A percentile compares a stretch with the other conserved stretches of the same genome.
phyloP scores from a whole-genome alignment of 106 monocot genomes.

The Dendrobium huoshanense region DNA sequence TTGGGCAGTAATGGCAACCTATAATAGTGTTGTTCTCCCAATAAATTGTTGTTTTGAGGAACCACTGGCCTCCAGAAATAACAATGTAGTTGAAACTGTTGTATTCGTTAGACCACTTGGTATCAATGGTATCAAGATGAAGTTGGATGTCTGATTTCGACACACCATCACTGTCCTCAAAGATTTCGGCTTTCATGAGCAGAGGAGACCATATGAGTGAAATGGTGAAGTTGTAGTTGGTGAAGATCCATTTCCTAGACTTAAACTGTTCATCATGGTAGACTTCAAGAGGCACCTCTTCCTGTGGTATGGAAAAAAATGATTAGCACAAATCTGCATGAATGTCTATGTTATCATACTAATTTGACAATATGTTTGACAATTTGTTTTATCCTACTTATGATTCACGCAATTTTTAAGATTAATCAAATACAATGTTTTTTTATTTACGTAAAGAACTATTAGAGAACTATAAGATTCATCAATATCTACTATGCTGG shows the following conservation, averaged over 20 bases:
- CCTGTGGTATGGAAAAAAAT: constrained; percentile 21
- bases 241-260: constrained; percentile 60
- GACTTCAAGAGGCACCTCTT: constrained; percentile 33
- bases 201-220: constrained; percentile 93
- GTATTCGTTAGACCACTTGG: constrained; percentile 49
- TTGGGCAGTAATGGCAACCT: constrained; percentile 76
- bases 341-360: constrained; percentile 27
- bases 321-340: constrained; percentile 34
- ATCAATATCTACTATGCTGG: not conserved
- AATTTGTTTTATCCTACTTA: constrained; percentile 47
- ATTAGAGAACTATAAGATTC: constrained; percentile 10
- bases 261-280: constrained; percentile 46
- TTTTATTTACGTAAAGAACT: not conserved
- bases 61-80: constrained; percentile 81
- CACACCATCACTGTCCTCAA: constrained; percentile 38
- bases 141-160: constrained; percentile 59
- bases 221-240: constrained; percentile 50
- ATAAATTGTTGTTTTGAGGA: constrained; percentile 54
- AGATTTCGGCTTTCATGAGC: constrained; percentile 36
- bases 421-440: constrained; percentile 39
- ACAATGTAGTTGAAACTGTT: constrained; percentile 36
- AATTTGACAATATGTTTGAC: constrained; percentile 20
- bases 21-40: constrained; percentile 32
- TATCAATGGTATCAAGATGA: constrained; percentile 51
- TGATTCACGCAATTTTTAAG: constrained; percentile 31